Base-by-base conservation (phyloP, 352 stramenopile genomes). In the Phytopythium cucurbitacearum region DNA sequence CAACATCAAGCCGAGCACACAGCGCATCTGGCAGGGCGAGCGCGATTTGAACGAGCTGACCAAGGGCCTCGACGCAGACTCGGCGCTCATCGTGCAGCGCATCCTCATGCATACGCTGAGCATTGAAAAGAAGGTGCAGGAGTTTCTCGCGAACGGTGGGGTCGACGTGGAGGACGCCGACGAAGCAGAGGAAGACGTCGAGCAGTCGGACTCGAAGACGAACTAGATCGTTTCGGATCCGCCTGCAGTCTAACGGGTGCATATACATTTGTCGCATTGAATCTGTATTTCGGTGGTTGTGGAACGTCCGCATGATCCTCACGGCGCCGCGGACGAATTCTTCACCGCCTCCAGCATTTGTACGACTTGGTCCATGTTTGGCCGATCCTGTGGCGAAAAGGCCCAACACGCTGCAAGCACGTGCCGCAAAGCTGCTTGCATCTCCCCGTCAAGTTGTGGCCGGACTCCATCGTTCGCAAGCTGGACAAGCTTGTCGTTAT, bases 41-140 rank as follows among this genome's bases (percentile, higher is more conserved):
- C 76, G 80, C 34, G 74, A 90, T 51, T 39, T 86, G 49, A 70
- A 75, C 37, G 59, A 62, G 57, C 53, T 87, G 35, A 67, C 62
- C 1, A 51, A 64, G 9, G 72, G 73, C 33, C 53, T 88, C 11
- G 69, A 85, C 57, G 64, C 72, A 9, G 76, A 87, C 56, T 88
- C 76, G 50, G 75, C 76, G 7, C 52, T 88, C 45, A 84, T 90
- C 49, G 60, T 90, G 12, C 76, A 88, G 66, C 80, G 80, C 16
- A 87, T 90, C 49, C 62, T 85, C 54, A 73, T 90, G 72, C 80
- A 90, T 56, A 76, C 76, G 41, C 59, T 78, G 36, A 66, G 70
- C 50, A 87, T 87, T 34, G 76, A 90, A 48, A 67, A 76, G 51
- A 77, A 87, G 59, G 53, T 89, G 50, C 60, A 63, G 34, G 74